phyloP scores from a whole-genome alignment of 495 filamentous ascomycete genomes.

The Neurospora tetrasperma region DNA sequence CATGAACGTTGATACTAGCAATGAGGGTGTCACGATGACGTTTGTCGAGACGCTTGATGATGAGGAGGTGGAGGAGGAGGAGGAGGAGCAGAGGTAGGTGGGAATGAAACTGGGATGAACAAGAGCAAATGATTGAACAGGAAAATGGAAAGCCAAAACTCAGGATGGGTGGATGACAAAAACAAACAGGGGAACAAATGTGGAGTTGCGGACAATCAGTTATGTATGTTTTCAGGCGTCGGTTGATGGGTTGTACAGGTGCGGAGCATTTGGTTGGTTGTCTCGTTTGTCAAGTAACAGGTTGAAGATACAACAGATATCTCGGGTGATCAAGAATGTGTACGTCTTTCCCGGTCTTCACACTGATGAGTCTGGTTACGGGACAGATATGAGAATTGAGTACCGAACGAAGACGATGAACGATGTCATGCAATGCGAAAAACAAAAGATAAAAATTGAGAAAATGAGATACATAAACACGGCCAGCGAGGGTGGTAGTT shows the following conservation, averaged over 20 bases:
- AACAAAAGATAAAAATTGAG: neutral
- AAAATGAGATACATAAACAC: neutral
- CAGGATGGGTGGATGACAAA: neutral
- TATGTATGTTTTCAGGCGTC: neutral
- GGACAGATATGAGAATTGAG: neutral
- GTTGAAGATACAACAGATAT: neutral
- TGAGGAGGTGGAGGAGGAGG: slow-evolving; percentile 23
- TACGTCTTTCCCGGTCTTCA: neutral
- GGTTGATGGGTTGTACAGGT: neutral
- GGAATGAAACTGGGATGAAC: neutral
- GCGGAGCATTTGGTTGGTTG: neutral
- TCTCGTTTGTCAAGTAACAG: neutral
- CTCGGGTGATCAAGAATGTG: neutral
- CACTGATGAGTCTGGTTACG: neutral
- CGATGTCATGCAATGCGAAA: neutral
- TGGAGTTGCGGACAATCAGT: neutral
- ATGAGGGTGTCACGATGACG: slow-evolving; percentile 39
- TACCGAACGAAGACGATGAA: neutral
- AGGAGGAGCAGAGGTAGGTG: neutral
- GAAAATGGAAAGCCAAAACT: neutral
- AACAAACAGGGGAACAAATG: neutral
- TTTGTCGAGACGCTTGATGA: slow-evolving; percentile 36
- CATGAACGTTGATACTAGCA: slow-evolving; percentile 34
- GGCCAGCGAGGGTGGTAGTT: neutral
- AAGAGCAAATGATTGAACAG: neutral